Conservation (phyloP, 495 filamentous ascomycete species). For the Peziza echinospora region DNA sequence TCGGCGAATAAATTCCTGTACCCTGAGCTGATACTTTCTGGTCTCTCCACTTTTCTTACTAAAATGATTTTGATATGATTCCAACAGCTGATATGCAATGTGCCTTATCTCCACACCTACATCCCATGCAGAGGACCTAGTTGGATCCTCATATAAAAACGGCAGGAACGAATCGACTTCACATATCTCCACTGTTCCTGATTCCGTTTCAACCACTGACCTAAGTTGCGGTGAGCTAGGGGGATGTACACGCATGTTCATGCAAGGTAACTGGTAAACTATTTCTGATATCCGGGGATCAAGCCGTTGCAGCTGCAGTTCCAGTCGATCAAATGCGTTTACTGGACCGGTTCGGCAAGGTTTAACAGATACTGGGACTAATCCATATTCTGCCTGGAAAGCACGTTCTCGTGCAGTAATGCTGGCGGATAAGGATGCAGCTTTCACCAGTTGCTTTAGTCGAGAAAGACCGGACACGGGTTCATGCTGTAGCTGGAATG, state of each 20-base stretch:
- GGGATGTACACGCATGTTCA: not conserved
- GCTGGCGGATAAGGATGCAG: not conserved
- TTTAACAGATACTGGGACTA: too few relatives aligned
- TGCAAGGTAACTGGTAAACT: not conserved
- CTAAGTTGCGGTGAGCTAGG: not conserved
- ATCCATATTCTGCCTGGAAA: not conserved
- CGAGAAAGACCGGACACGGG: not conserved
- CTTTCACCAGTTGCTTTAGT: not conserved
- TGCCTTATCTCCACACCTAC: conserved; percentile 5
- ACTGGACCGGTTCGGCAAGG: too few relatives aligned
- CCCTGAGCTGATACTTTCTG: not conserved
- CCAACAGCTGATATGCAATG: conserved; percentile 8
- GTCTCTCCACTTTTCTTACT: not conserved
- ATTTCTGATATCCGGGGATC: not conserved
- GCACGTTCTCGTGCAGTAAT: not conserved
- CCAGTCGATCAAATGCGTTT: too few relatives aligned
- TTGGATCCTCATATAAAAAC: conserved; percentile 15
- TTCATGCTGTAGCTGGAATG: not conserved
- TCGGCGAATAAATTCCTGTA: not conserved
- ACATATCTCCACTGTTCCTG: not conserved
- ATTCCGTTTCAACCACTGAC: not conserved
- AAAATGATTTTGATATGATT: not conserved
- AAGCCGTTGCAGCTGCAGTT: not conserved
- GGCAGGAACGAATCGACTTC: conserved; percentile 12
- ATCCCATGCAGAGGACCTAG: conserved; percentile 9